Conservation (phyloP, 768 basidiomycete genomes). For the Punctularia strigosozonata region DNA sequence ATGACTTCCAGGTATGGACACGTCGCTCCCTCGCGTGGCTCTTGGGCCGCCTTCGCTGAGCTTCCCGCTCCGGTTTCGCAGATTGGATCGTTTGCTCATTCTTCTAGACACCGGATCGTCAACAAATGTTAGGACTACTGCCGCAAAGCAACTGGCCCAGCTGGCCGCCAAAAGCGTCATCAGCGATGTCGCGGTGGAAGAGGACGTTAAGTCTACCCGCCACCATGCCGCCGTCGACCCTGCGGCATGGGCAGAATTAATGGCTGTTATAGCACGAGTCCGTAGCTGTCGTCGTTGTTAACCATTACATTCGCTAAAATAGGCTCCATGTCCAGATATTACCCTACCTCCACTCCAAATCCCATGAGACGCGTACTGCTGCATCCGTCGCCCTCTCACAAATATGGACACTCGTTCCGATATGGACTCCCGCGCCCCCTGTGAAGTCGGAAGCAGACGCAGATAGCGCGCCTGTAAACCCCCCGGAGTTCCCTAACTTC, state of each 20-base stretch:
- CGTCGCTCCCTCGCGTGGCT: constrained; percentile 7
- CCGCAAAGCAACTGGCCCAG: constrained; percentile 91
- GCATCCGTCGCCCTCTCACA: constrained; percentile 83
- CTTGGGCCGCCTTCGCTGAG: constrained; percentile 6
- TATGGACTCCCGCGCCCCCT: constrained; percentile 49
- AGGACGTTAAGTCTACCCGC: constrained; percentile 57
- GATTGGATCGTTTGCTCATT: constrained; percentile 94
- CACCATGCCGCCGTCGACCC: constrained; percentile 53
- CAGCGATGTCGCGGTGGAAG: constrained; percentile 70
- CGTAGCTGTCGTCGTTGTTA: constrained; percentile 11
- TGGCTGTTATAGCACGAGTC: constrained; percentile 86
- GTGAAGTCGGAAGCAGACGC: constrained; percentile 17
- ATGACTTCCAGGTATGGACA: constrained; percentile 65
- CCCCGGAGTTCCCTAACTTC: constrained; percentile 60
- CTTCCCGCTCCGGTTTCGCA: constrained; percentile 17
- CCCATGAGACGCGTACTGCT: constrained; percentile 84
- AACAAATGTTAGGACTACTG: constrained; percentile 80
- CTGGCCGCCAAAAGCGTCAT: constrained; percentile 80
- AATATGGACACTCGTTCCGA: constrained; percentile 74
- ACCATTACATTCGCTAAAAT: background rate
- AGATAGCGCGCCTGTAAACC: constrained; percentile 16
- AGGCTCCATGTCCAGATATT: constrained; percentile 46
- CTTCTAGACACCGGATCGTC: constrained; percentile 94
- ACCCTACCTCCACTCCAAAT: constrained; percentile 84
- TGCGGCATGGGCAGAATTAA: constrained; percentile 80